Percentiles rank a stretch among this genome's conserved stretches.
Conservation (phyloP, 1,284 basidiomycete genomes). For the Schizophyllum commune region DNA sequence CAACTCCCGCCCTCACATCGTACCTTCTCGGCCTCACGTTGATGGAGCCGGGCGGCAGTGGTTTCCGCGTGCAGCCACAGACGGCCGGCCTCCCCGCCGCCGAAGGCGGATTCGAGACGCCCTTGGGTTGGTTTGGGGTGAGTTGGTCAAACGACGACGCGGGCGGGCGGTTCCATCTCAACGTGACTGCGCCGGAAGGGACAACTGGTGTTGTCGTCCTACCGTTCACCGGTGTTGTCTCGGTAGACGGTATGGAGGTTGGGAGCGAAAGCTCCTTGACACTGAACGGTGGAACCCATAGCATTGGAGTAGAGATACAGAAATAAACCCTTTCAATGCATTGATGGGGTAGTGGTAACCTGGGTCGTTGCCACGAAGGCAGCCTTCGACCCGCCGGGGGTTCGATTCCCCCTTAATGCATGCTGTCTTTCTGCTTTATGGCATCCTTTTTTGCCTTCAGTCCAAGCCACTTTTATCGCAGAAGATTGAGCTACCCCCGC, state of each 20-base stretch:
- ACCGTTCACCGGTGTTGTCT: neutral
- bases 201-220: slow-evolving; percentile 18
- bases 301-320: no score
- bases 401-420: slow-evolving; percentile 27
- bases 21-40: slow-evolving; percentile 36
- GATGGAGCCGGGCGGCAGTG: slow-evolving; percentile 26
- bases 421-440: no score
- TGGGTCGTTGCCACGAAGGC: no score
- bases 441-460: no score
- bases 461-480: no score
- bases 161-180: slow-evolving; percentile 7
- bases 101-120: slow-evolving; percentile 37
- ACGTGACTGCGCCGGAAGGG: slow-evolving; percentile 18
- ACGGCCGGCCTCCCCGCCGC: slow-evolving; percentile 21
- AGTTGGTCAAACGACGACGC: slow-evolving; percentile 22
- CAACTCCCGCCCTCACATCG: slow-evolving; percentile 37
- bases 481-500: no score
- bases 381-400: slow-evolving; percentile 13
- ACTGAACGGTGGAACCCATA: no score
- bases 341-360: no score
- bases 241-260: neutral
- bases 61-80: neutral
- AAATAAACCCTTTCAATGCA: no score
- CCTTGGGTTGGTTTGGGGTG: slow-evolving; percentile 35
- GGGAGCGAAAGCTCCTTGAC: neutral